Evolutionary conservation across 2,329 filamentous ascomycete species (phyloP), one percentile per base, ranked within the genome.

Genomic region (Epichloe sp.): DNA sequence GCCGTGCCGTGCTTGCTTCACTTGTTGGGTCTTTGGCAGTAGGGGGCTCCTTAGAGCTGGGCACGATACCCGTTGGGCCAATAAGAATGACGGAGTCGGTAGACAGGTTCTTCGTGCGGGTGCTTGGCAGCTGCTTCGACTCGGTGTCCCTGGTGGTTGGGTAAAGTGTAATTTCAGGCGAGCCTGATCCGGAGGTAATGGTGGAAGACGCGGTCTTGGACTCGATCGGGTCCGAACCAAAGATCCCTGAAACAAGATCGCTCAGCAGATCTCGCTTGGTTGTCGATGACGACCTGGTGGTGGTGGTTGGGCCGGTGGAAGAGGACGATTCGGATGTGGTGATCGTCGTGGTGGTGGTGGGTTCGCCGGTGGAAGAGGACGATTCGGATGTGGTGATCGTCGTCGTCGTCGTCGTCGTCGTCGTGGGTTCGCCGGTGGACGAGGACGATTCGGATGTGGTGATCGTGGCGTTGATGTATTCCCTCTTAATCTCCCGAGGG

Each of bases 401-500:
- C 23, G 23, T 23, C 23, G 23, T 6, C 21, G 21, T 23, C 23
- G 23, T 23, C 23, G 23, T 23, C 23, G 23, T 6, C 23, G 52
- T 56, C 12, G 60, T 57, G 14, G 59, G 49, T 5, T 51, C 56
- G 7, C 55, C 51, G 6, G 50, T 49, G 3, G 56, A 47, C 14
- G 55, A 48, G 19, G 57, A 55, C 43, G 63, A 52, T 23, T 53
- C 44, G 31, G 58, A 50, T 48, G 61, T 61, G 41, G 68, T 68
- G 54, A 63, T 60, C n/a, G 71, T 73, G 14, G 61, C 63, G 59
- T 77, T 76, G 54, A 59, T 58, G 49, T 72, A 68, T 53, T 75
- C 68, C 50, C 77, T 71, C 65, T 75, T 80, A 58, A 81, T 68
- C 43, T 78, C 70, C 51, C 74, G 70, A 12, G 78, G 78, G 55